Evolutionary conservation across 306 rosid species (phyloP), one percentile per base, ranked within the genome.

Genomic region (Dryas drummondii): DNA sequence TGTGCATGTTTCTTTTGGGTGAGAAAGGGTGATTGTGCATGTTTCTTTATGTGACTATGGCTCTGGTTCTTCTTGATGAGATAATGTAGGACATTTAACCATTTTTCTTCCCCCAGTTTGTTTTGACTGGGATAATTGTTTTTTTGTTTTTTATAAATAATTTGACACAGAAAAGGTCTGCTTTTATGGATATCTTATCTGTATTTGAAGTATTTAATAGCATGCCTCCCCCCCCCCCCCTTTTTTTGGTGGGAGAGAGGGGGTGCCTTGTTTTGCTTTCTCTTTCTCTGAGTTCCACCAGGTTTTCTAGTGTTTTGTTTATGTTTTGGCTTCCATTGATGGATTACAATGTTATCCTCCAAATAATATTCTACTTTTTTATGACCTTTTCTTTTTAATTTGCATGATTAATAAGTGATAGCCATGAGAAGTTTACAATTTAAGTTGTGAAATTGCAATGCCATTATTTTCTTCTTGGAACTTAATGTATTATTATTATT

Each of bases 401-500:
- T 45, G 49, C 52, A 44, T 15, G 71, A 58, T 46, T 46, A 16
- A 48, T 26, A 32, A 55, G 49, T 56, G 13, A 45, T 66, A 12
- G 14, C 9, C 41, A 48, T 49, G 56, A 19, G 64, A 13, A 61
- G 37, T 60, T 45, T 60, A 52, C 60, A 44, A 17, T 65, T 68
- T 57, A 48, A 47, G 51, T 13, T 40, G n/a, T 69, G 72, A 57
- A 73, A 40, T 71, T 50, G 22, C 41, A 63, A 40, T 27, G 16
- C 56, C 16, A 26, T 64, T 64, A 2, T 53, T 49, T 72, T 76
- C 75, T 75, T 66, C 56, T 65, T 13, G 3, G 13, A 26, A 16
- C 54, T 77, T 58, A 83, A 59, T 66, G 19, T 62, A 26, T 16
- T 75, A 42, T 68, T 66, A 16, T 75, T 32, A 32, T 32, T 32